Conservation (phyloP, 257 asterid species). For the Jacaranda copaia region DNA sequence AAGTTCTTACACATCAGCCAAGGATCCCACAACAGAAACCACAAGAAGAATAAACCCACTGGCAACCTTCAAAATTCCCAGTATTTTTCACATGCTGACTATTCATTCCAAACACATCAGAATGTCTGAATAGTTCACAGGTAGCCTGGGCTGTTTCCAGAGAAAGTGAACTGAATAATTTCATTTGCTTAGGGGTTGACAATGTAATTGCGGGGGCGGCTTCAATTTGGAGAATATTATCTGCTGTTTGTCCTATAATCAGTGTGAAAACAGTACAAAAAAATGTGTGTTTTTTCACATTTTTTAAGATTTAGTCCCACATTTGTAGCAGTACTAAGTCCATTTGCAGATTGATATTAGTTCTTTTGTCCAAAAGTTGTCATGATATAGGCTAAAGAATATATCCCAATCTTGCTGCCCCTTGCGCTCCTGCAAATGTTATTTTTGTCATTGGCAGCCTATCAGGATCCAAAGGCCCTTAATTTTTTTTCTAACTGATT, state of each 20-base stretch:
- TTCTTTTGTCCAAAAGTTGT: constrained; percentile 27
- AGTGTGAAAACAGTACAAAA: neutral
- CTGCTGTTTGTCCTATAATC: neutral
- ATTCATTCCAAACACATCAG: too few relatives aligned
- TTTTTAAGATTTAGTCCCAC: too few relatives aligned
- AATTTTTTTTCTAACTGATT: too few relatives aligned
- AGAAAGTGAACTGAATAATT: too few relatives aligned
- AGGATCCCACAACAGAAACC: constrained; percentile 38
- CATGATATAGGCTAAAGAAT: too few relatives aligned
- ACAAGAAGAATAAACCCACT: constrained; percentile 28
- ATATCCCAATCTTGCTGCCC: too few relatives aligned
- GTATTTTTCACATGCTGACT: too few relatives aligned
- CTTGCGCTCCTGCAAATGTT: too few relatives aligned
- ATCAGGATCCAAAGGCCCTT: too few relatives aligned
- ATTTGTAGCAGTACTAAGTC: neutral
- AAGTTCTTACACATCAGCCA: constrained; percentile 52
- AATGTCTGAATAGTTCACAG: too few relatives aligned
- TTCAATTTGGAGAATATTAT: neutral
- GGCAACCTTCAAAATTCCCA: neutral
- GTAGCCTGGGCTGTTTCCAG: too few relatives aligned
- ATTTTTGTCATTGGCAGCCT: too few relatives aligned
- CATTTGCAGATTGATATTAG: constrained; percentile 23
- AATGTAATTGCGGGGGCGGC: neutral
- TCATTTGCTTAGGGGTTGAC: neutral
- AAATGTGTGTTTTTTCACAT: neutral